Evolutionary conservation across 345 rosid species (phyloP), one percentile per base, ranked within the genome.

Genomic region (Odontarrhena argentea): DNA sequence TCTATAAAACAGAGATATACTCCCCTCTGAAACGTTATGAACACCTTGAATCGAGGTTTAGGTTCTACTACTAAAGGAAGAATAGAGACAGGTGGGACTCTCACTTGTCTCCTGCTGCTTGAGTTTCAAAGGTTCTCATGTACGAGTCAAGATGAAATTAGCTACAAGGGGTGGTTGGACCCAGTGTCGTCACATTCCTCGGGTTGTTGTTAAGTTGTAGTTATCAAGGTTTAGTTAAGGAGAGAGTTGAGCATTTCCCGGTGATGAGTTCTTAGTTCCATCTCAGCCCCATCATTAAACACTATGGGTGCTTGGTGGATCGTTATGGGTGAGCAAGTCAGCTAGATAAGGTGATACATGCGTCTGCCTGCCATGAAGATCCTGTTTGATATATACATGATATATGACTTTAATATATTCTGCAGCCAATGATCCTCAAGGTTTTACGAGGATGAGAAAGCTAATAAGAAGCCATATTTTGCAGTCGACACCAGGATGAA

Each of bases 241-340:
- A 84, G 60, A 87, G 86, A 14, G 64, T 50, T 40, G 76, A 81
- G 63, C 52, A 60, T 78, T 85, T 85, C 56, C 26, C 55, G 9
- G 72, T 67, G 71, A 87, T 85, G 93, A 72, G 69, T 32, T 71
- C 79, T 0, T 58, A 44, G 63, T 87, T 73, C 52, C 63, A 70
- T 63, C 2, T 87, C 24, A 71, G 40, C 42, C 86, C 86, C n/a
- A n/a, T n/a, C n/a, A n/a, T n/a, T n/a, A n/a, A 81, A 79, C 93
- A 87, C 74, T 78, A 76, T 69, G 89, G 89, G 41, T 87, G 93
- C 60, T 69, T 83, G 79, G 87, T 85, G 44, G 90, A 87, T 75
- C 53, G 85, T 3, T 77, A 74, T 55, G 89, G 90, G 46, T 80
- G 85, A 28, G 86, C 87, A 2, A 86, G 90, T 40, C 79, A 76